Conservation (phyloP, 805 yeast genomes). For the Saccharomyces jurei region DNA sequence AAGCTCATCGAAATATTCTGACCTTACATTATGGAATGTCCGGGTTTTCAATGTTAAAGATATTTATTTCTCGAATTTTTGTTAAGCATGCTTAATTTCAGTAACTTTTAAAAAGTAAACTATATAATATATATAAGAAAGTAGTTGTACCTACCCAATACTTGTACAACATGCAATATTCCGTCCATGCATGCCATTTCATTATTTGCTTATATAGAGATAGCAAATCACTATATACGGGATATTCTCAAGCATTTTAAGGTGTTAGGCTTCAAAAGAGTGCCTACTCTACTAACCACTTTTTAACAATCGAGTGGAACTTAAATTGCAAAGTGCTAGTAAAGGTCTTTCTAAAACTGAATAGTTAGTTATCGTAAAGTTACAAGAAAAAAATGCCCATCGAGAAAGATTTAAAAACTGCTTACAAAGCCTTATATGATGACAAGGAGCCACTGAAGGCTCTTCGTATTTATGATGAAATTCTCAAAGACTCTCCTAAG, state of each 20-base stretch:
- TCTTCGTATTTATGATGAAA: conserved; percentile 32
- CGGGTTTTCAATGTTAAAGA: neutral
- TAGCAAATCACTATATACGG: neutral
- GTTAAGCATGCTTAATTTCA: neutral
- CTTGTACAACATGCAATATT: too few relatives aligned
- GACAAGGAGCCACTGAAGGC: conserved; percentile 41
- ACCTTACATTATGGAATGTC: neutral
- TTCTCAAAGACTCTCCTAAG: conserved; percentile 36
- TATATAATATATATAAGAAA: too few relatives aligned
- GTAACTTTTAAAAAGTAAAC: too few relatives aligned
- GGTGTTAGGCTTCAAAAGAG: neutral
- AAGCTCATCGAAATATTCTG: neutral
- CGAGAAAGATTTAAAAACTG: conserved; percentile 36
- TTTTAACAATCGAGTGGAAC: neutral
- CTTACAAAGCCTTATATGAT: conserved; percentile 37
- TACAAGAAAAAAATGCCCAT: conserved; percentile 18
- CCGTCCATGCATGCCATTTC: neutral
- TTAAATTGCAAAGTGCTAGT: neutral
- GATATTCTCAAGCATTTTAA: neutral
- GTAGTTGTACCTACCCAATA: neutral
- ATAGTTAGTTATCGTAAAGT: neutral
- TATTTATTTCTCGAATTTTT: neutral
- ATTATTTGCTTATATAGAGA: neutral
- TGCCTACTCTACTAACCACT: neutral
- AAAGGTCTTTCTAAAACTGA: neutral